Percentiles rank a stretch among this genome's conserved stretches.
These are phyloP conservation scores for Capronia coronata DNA, from an alignment of 2,329 filamentous ascomycete genomes.

Conservation along the genomic window DNA sequence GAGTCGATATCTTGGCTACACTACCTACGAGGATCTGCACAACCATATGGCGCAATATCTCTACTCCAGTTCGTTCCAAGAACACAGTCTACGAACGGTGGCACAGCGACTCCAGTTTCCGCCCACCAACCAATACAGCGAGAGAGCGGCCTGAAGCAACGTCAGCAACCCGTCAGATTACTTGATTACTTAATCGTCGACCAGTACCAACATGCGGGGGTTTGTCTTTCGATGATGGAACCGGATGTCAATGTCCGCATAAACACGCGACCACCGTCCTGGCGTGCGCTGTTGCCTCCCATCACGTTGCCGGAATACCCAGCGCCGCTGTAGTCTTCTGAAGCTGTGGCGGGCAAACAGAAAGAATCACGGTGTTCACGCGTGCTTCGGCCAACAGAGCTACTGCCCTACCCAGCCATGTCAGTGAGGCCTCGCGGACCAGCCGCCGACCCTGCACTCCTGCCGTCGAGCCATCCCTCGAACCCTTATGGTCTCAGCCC, in stretches of 20 bases:
- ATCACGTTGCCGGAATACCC: no score
- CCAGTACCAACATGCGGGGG: not conserved
- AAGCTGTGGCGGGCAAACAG: no score
- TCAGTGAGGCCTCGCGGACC: not conserved
- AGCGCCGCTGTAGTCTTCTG: no score
- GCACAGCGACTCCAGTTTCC: conserved; percentile 7
- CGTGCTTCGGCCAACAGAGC: no score
- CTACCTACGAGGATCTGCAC: conserved; percentile 21
- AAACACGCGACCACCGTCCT: no score
- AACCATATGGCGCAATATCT: conserved; percentile 23
- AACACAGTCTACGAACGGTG: conserved; percentile 13
- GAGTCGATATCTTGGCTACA: conserved; percentile 15
- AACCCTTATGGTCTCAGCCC: not conserved
- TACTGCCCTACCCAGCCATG: not conserved
- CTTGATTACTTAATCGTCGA: not conserved
- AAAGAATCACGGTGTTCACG: no score
- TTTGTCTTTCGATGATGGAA: not conserved
- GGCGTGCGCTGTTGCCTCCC: no score
- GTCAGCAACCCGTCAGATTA: not conserved
- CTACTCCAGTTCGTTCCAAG: conserved; percentile 19
- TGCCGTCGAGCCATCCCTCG: not conserved
- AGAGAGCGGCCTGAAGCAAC: not conserved
- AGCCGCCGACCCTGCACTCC: not conserved
- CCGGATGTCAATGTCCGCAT: no score
- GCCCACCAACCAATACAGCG: not conserved